A percentile compares a stretch with the other conserved stretches of the same genome.
Conservation (phyloP, 345 rosid genomes). For the Lumnitzera littorea region DNA sequence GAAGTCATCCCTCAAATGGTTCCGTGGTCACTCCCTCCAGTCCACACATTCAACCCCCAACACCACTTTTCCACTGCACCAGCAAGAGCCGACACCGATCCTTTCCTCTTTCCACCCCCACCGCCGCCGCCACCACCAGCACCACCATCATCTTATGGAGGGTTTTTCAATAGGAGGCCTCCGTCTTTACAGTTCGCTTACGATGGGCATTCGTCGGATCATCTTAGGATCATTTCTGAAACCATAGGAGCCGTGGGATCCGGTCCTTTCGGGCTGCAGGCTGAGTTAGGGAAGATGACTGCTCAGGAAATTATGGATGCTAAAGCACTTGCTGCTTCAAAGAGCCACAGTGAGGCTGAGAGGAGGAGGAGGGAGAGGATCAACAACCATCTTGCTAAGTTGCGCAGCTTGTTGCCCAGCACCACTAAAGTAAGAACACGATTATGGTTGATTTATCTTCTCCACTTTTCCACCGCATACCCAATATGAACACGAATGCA, state of each 20-base stretch:
- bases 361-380: constrained; percentile 93
- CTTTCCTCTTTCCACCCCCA: constrained; percentile 56
- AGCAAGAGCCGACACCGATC: constrained; percentile 24
- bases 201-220: constrained; percentile 58
- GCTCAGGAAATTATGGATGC: constrained; percentile 99
- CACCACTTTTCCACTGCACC: constrained; percentile 6
- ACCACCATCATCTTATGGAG: constrained; percentile 38
- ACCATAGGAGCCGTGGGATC: constrained; percentile 61
- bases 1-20: constrained; percentile 42
- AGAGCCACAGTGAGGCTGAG: constrained; percentile 97
- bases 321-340: constrained; percentile 96
- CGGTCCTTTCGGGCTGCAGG: constrained; percentile 69
- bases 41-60: constrained; percentile 55
- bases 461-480: too few species aligned
- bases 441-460: too few species aligned
- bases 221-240: constrained; percentile 74
- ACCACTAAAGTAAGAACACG: constrained; percentile 80
- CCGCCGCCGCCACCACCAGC: constrained; percentile 23
- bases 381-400: constrained; percentile 92
- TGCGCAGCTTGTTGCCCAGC: constrained; percentile 89
- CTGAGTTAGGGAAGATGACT: constrained; percentile 80
- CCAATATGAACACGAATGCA: too few species aligned
- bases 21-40: constrained; percentile 48
- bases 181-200: constrained; percentile 56
- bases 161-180: constrained; percentile 52